Conservation (phyloP, 179 eudicot genomes). For the Silene noctiflora region DNA sequence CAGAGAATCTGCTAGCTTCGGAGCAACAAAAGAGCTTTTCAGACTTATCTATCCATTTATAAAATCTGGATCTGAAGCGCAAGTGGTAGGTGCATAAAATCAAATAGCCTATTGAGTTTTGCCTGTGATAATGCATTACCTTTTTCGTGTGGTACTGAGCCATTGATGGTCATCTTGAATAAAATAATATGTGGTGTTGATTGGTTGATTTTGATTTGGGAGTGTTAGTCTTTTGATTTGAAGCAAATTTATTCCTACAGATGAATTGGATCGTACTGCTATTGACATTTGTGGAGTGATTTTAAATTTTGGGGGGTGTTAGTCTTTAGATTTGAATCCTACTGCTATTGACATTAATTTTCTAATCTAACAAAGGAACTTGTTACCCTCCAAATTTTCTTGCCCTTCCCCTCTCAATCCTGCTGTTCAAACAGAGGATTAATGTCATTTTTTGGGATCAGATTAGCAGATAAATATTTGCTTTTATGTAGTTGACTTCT, state of each 20-base stretch:
- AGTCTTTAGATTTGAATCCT: too few relatives aligned
- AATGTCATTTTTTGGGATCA: neutral
- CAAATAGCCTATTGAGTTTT: neutral
- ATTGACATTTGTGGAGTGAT: neutral
- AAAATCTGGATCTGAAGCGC: slow-evolving; percentile 94
- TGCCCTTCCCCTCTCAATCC: neutral
- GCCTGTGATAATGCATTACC: too few relatives aligned
- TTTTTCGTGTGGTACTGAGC: neutral
- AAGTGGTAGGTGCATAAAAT: slow-evolving; percentile 57
- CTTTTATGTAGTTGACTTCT: neutral
- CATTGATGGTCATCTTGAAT: neutral
- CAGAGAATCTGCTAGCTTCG: slow-evolving; percentile 70
- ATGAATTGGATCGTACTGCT: neutral
- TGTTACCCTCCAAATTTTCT: neutral
- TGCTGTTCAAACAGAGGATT: neutral
- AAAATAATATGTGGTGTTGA: neutral
- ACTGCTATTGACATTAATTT: neutral
- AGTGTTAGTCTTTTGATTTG: neutral
- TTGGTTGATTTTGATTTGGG: neutral
- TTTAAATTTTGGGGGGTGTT: too few relatives aligned
- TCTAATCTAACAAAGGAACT: neutral
- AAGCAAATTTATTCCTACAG: neutral
- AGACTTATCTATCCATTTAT: slow-evolving; percentile 85
- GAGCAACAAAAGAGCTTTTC: slow-evolving; percentile 74
- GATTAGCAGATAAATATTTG: neutral